Base-by-base conservation (phyloP, 2,329 filamentous ascomycete species). In the Botryosphaeria dothidea region DNA sequence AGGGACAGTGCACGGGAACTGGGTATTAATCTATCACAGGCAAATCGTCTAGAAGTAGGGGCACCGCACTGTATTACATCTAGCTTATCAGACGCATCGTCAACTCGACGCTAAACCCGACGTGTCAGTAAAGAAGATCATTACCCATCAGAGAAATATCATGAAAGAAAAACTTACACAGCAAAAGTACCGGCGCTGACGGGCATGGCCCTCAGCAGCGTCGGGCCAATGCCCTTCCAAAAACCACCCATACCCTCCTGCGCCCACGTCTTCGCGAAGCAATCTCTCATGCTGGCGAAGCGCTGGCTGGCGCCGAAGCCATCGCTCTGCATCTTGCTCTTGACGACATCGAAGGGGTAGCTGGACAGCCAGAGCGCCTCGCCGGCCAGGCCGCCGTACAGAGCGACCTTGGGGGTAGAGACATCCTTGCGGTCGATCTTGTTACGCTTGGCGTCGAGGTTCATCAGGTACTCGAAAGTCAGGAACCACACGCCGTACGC, bases 301-400 rank as follows among this genome's bases (percentile, higher is more conserved):
- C 85, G 85, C 82, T 89, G 88, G 68, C 85, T 81, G 56, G 77
- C 78, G 2, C 92, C 92, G 75, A 97, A 95, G 0, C 92, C 93
- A 80, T 99, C 95, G 66, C 90, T 97, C 86, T 99, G 95, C 94
- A 98, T 97, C 87, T 97, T 98, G 81, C 92, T 97, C 90, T 99
- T 99, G 80, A 99, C 81, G 29, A 99, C 94, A 80, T 99, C 95
- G 69, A 99, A 90, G 23, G 95, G 95, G 80, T 99, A 99, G 75
- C 92, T 96, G 38, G 86, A 85, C 64, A 99, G 82, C 95, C 95
- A 99, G 65, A 99, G 85, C 61, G 89, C 92, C 84, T 99, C 95
- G 71, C 95, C 95, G 0, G 95, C 95, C 45, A 99, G 79, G 49
- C 95, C 95, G 69, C 95, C 95, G 77, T 98, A 99, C 13, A 92